Evolutionary conservation across 2,329 filamentous ascomycete genomes (phyloP).

Genomic region (Trichoderma lentiforme): DNA sequence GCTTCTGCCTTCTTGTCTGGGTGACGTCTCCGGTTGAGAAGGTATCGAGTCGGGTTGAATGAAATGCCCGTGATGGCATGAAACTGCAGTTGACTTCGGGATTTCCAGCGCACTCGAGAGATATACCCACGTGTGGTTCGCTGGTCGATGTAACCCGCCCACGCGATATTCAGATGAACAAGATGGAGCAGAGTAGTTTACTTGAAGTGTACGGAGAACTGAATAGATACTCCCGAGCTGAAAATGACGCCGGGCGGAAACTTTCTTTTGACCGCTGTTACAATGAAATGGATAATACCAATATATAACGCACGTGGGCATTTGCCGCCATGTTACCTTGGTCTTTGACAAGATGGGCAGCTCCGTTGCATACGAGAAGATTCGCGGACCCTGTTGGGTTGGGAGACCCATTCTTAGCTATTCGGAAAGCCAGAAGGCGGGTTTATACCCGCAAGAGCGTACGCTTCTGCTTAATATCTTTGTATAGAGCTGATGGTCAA

Average conservation of each 20-base stretch:
- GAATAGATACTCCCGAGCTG: neutral
- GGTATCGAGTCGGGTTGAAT: neutral
- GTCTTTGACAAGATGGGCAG: neutral
- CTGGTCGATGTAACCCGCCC: neutral
- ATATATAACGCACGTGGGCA: neutral
- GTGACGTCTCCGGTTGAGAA: no score
- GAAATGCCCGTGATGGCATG: neutral
- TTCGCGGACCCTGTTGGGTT: neutral
- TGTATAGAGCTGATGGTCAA: neutral
- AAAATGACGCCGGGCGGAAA: neutral
- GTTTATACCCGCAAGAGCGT: neutral
- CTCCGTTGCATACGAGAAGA: neutral
- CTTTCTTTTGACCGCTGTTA: neutral
- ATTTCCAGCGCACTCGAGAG: neutral
- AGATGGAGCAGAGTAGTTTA: neutral
- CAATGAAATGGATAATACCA: neutral
- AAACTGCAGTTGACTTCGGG: no score
- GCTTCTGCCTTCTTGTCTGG: neutral
- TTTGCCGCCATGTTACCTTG: neutral
- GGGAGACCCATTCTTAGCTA: no score
- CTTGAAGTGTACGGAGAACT: neutral
- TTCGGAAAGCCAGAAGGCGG: no score
- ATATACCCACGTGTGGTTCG: neutral
- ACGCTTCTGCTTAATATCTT: neutral
- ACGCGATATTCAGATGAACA: neutral